Base-by-base conservation (phyloP, 495 filamentous ascomycete genomes). In the Clavariopsis aquatica region DNA sequence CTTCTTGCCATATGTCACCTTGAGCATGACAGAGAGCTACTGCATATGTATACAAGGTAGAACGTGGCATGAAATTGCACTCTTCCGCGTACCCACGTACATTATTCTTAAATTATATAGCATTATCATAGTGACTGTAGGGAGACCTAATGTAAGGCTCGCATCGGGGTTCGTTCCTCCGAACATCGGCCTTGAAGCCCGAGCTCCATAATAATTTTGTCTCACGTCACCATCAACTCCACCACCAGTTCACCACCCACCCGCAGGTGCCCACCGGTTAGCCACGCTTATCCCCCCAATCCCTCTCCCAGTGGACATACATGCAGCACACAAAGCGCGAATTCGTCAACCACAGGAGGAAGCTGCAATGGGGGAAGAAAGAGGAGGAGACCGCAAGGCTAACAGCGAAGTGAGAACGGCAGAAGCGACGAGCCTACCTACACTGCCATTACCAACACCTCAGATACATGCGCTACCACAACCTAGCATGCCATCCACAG, bases 301-400 rank as follows among this genome's bases (percentile, higher is more conserved):
- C 2, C 38, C 38, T 10, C 38, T 10, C 38, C 9, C 19, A 26
- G 49, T n/a, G 13, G n/a, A 22, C 9, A 34, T 64, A 64, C 53
- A 64, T 57, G 61, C 61, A 64, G 52, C 61, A 41, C 46, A 57
- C 43, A 28, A 64, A 58, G 34, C 19, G 53, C 6, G 61, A 58
- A 20, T 64, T 49, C 28, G 19, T 63, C 23, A 63, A 63, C 28
- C 60, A 63, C 24, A 27, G 60, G 60, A 55, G 60, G 60, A 63
- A 36, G 61, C 61, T 64, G 61, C 61, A 64, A 58, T 64, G 52
- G 52, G 29, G 31, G 52, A 41, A 56, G 52, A 56, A 22, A 34
- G 29, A 53, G 28, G n/a, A 24, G 22, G 29, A 38, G 29, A 41
- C 8, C 8, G 43, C 5, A 29, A n/a, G n/a, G n/a, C n/a, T n/a